Percentiles rank a stretch among this genome's conserved stretches.
Conservation (phyloP, 2,329 filamentous ascomycete genomes). For the Talaromyces atroroseus region DNA sequence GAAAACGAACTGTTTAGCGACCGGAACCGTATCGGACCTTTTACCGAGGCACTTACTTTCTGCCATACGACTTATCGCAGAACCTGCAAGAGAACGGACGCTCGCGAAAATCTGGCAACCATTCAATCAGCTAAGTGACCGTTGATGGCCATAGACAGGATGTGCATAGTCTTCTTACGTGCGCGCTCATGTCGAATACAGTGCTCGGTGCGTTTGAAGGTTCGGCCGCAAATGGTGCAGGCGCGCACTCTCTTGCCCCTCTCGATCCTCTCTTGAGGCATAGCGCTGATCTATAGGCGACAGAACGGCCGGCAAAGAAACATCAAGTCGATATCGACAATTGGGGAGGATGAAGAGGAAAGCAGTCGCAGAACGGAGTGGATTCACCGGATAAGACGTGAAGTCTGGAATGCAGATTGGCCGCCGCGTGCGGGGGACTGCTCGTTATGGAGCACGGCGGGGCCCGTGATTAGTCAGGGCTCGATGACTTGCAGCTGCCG, state of each 20-base stretch:
- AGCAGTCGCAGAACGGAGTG: background rate
- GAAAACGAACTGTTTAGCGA: conserved; percentile 6
- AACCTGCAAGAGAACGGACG: conserved; percentile 29
- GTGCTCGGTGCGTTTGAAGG: conserved; percentile 32
- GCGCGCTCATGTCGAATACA: conserved; percentile 31
- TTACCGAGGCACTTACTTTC: conserved; percentile 23
- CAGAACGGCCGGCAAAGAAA: background rate
- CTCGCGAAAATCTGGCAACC: conserved; percentile 25
- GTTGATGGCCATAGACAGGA: background rate
- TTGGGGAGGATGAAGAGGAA: background rate
- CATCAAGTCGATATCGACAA: background rate
- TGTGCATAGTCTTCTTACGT: conserved; percentile 17
- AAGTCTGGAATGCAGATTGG: conserved; percentile 1
- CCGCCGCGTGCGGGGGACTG: conserved; percentile 8
- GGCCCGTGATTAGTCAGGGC: background rate
- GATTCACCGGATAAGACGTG: background rate
- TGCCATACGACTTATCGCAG: conserved; percentile 28
- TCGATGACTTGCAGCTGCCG: background rate
- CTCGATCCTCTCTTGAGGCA: conserved; percentile 15
- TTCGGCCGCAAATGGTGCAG: conserved; percentile 25
- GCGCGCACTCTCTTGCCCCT: conserved; percentile 16
- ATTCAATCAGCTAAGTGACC: background rate
- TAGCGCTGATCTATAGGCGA: conserved; percentile 1
- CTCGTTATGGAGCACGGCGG: background rate
- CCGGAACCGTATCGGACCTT: background rate